A percentile compares a stretch with the other conserved stretches of the same genome.
Conservation (phyloP, 805 yeast species). For the Candida multigemmis region DNA sequence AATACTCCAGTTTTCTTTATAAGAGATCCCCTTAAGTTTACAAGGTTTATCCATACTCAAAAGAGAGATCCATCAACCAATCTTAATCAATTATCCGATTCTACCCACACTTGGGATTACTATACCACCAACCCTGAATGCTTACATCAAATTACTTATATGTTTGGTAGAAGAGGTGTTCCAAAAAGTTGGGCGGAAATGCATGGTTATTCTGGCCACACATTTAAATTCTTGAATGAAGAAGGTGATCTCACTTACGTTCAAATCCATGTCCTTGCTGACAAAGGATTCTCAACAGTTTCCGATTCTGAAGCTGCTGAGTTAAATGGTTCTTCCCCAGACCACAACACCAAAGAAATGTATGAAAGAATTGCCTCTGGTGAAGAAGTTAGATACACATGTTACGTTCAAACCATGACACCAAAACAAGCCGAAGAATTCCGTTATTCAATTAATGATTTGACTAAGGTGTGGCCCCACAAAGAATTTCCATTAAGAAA, state of each 20-base stretch:
- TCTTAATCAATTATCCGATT: conserved; percentile 36
- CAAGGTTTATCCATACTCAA: conserved; percentile 59
- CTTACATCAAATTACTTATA: conserved; percentile 46
- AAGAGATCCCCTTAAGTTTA: conserved; percentile 57
- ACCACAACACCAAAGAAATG: conserved; percentile 29
- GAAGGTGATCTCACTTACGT: conserved; percentile 45
- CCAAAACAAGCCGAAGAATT: conserved; percentile 46
- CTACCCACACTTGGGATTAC: conserved; percentile 52
- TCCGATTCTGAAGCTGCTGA: conserved; percentile 37
- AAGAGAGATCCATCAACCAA: conserved; percentile 58
- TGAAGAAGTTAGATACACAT: conserved; percentile 42
- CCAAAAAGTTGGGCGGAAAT: conserved; percentile 46
- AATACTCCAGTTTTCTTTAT: conserved; percentile 63
- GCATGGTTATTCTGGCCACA: conserved; percentile 61
- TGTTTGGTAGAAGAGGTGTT: conserved; percentile 55
- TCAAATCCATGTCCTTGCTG: conserved; percentile 44
- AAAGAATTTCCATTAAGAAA: conserved; percentile 43
- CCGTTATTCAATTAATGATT: conserved; percentile 40
- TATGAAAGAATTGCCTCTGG: conserved; percentile 39
- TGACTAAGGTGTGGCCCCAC: conserved; percentile 55
- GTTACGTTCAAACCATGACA: conserved; percentile 52
- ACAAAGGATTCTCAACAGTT: conserved; percentile 38
- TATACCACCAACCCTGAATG: conserved; percentile 46
- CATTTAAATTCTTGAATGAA: conserved; percentile 46
- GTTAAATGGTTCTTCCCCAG: conserved; percentile 42